Percentiles rank a stretch among this genome's conserved stretches.
phyloP scores from a whole-genome alignment of 108 stramenopile species.

The Seminavis robusta region DNA sequence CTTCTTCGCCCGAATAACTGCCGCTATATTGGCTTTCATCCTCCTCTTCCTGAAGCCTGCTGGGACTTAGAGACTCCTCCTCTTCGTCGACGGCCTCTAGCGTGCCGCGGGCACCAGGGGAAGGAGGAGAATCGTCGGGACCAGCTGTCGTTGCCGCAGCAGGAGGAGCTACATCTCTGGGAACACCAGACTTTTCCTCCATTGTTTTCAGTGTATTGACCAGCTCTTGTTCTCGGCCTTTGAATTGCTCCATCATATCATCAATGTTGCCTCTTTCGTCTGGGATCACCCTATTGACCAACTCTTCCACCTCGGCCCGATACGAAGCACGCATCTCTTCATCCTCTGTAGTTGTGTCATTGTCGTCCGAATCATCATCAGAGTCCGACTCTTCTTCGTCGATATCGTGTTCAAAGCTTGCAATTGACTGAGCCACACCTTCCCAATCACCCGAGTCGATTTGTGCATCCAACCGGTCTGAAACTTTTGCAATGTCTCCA shows the following conservation, averaged over 20 bases:
- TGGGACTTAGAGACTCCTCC: too few species aligned
- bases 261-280: conserved; percentile 63
- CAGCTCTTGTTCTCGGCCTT: conserved; percentile 47
- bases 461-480: conserved; percentile 73
- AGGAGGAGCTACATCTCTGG: too few species aligned
- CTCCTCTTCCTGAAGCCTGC: too few species aligned
- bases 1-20: too few species aligned
- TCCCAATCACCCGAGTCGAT: conserved; percentile 83
- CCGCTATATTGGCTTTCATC: too few species aligned
- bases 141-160: too few species aligned
- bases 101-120: too few species aligned
- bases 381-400: too few species aligned
- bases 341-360: background rate
- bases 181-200: conserved; percentile 43
- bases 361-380: conserved; percentile 17
- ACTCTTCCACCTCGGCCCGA: conserved; percentile 60
- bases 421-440: conserved; percentile 77
- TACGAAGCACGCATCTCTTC: conserved; percentile 44
- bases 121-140: too few species aligned
- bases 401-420: too few species aligned
- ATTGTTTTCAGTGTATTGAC: conserved; percentile 50
- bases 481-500: too few species aligned
- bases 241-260: conserved; percentile 61
- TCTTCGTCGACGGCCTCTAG: too few species aligned
- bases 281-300: conserved; percentile 64